Base-by-base conservation (phyloP, 352 stramenopile species). In the Pythium graminicola region DNA sequence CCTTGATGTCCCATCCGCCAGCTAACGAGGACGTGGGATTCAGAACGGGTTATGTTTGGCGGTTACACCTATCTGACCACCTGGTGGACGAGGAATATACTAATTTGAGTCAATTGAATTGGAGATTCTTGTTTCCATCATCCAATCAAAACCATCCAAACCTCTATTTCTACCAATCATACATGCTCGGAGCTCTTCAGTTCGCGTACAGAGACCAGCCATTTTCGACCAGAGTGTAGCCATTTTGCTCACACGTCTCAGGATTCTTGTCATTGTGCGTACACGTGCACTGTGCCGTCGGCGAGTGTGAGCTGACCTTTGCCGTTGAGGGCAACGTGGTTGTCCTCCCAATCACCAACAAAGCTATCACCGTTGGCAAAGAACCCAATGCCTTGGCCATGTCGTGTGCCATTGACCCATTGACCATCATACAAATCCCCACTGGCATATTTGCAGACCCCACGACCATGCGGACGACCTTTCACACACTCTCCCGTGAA, bases 281-380 rank as follows among this genome's bases (percentile, higher is more conserved):
- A 89, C 3, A 81, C 72, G 27, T 91, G 80, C 26, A 86, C 70
- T 1, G 80, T 91, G 53, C 80, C 80, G 36, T 88, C 76, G 11
- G 70, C 72, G 13, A 89, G 60, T 22, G 74, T 89, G 59, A 89
- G 74, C 44, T 65, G 67, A 28, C 79, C 79, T 8, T 79, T 73
- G 29, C 80, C 80, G 46, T 76, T 85, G 3, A 91, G 65, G n/a
- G 80, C 76, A 11, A 91, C 77, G 54, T 91, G 80, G 56, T 91
- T 88, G 60, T 86, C 84, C 44, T 85, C 74, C 73, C 80, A 88
- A 51, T 89, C 73, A 44, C 81, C 81, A 48, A 86, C 69, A 64
- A 96, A 97, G 1, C 76, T 54, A 40, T 95, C 92, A 33, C 85
- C 88, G 17, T 70, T 75, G 14, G 81, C 73, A 46, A 92, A 95